A percentile compares a stretch with the other conserved stretches of the same genome.
Conservation (phyloP, 2,329 filamentous ascomycete genomes). For the Hortaea werneckii region DNA sequence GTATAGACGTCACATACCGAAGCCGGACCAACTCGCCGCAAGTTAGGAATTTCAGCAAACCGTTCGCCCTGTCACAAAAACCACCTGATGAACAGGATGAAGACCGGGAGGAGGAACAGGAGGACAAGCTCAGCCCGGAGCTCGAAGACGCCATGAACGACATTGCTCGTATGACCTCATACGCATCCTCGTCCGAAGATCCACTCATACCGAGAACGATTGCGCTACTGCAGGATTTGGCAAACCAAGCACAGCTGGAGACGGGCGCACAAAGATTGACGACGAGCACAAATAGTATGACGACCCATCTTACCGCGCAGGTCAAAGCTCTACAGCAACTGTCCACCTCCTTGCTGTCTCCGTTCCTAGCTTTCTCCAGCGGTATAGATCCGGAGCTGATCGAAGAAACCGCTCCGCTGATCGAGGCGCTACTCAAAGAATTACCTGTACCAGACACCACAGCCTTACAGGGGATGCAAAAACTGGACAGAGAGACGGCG, state of each 20-base stretch:
- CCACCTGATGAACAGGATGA: slow-evolving; percentile 15
- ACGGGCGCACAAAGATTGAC: slow-evolving; percentile 23
- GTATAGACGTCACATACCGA: slow-evolving; percentile 32
- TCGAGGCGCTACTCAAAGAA: slow-evolving; percentile 53
- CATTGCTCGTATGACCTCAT: slow-evolving; percentile 24
- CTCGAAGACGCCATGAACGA: slow-evolving; percentile 25
- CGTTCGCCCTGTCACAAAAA: slow-evolving; percentile 13
- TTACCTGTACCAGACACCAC: slow-evolving; percentile 59
- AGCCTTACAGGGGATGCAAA: slow-evolving; percentile 55
- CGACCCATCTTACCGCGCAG: slow-evolving; percentile 65
- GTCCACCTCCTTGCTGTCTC: slow-evolving; percentile 52
- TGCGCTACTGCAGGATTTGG: slow-evolving; percentile 24
- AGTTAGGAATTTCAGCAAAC: slow-evolving; percentile 25
- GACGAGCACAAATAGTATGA: slow-evolving; percentile 37
- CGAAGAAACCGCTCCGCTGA: slow-evolving; percentile 58
- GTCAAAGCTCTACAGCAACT: slow-evolving; percentile 65
- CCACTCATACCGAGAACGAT: slow-evolving; percentile 23
- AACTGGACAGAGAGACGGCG: slow-evolving; percentile 54
- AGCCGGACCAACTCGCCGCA: slow-evolving; percentile 7
- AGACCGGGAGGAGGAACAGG: slow-evolving; percentile 1
- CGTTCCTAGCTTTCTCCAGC: slow-evolving; percentile 42
- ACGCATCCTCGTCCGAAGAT: slow-evolving; percentile 19
- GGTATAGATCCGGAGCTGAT: slow-evolving; percentile 55
- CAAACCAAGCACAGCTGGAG: slow-evolving; percentile 25
- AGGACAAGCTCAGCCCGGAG: slow-evolving; percentile 46